Percentiles rank a stretch among this genome's conserved stretches.
Evolutionary conservation across 768 basidiomycete species (phyloP).

Genomic region (Psilocybe subaeruginosa): DNA sequence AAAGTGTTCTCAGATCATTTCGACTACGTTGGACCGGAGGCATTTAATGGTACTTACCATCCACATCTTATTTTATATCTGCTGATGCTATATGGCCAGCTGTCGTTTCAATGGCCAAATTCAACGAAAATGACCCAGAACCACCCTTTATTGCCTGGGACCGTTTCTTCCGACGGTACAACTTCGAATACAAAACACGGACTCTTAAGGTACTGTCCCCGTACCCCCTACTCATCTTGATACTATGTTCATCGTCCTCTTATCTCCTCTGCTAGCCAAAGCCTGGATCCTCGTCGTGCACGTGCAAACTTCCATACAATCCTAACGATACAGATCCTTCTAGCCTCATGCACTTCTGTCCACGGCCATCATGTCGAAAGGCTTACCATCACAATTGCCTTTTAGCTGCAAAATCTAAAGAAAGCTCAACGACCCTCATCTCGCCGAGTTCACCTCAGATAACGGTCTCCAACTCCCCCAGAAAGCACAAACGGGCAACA

Average conservation of each 20-base stretch:
- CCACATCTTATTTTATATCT: not conserved
- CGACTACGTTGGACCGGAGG: constrained; percentile 48
- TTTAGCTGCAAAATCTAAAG: constrained; percentile 26
- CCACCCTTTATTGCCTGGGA: constrained; percentile 41
- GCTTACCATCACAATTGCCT: constrained; percentile 56
- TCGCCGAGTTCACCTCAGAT: not conserved
- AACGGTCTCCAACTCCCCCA: not conserved
- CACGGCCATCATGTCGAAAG: constrained; percentile 47
- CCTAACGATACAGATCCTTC: constrained; percentile 34
- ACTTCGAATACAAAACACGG: constrained; percentile 35
- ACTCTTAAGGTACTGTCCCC: constrained; percentile 36
- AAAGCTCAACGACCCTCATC: constrained; percentile 11
- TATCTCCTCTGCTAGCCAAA: constrained; percentile 38
- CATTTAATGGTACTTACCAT: constrained; percentile 44
- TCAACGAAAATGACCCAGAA: constrained; percentile 40
- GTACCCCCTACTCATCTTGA: not conserved
- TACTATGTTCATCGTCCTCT: not conserved
- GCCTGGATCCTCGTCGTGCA: constrained; percentile 39
- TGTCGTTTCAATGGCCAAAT: constrained; percentile 32
- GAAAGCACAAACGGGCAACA: not conserved
- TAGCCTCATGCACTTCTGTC: constrained; percentile 58
- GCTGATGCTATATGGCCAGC: constrained; percentile 27
- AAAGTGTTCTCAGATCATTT: constrained; percentile 49
- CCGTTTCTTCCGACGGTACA: constrained; percentile 52
- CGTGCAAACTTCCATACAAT: constrained; percentile 49